phyloP scores from a whole-genome alignment of 192 early-diverging fungal species.

The Entrophospora sp. region DNA sequence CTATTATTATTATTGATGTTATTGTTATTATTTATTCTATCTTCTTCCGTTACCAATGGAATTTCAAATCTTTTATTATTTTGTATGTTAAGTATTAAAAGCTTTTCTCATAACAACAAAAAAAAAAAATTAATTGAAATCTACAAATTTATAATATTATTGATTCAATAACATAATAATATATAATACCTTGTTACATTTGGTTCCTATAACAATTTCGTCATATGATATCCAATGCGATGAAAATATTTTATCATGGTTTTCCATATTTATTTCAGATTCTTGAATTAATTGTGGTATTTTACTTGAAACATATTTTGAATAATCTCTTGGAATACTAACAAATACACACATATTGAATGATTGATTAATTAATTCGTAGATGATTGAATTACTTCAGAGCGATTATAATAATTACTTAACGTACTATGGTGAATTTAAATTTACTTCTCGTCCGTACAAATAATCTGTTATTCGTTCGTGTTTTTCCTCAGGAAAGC shows the following conservation, averaged over 20 bases:
- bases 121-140: neutral
- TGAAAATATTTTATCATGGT: slow-evolving; percentile 53
- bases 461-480: neutral
- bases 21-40: neutral
- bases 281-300: slow-evolving; percentile 24
- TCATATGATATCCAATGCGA: slow-evolving; percentile 39
- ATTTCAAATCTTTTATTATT: slow-evolving; percentile 30
- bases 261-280: slow-evolving; percentile 20
- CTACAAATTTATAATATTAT: neutral
- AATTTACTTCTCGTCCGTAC: neutral
- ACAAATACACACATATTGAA: neutral
- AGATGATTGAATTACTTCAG: no score
- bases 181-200: slow-evolving; percentile 41
- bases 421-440: neutral
- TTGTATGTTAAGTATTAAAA: slow-evolving; percentile 29
- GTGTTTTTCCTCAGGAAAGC: neutral
- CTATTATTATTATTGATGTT: neutral
- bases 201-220: slow-evolving; percentile 52
- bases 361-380: no score
- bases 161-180: neutral
- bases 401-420: no score
- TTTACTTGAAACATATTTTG: slow-evolving; percentile 11
- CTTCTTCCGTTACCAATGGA: slow-evolving; percentile 15
- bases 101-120: no score
- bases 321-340: neutral